Base-by-base conservation (phyloP, 2,329 filamentous ascomycete species). In the Neopestalotiopsis sp. region DNA sequence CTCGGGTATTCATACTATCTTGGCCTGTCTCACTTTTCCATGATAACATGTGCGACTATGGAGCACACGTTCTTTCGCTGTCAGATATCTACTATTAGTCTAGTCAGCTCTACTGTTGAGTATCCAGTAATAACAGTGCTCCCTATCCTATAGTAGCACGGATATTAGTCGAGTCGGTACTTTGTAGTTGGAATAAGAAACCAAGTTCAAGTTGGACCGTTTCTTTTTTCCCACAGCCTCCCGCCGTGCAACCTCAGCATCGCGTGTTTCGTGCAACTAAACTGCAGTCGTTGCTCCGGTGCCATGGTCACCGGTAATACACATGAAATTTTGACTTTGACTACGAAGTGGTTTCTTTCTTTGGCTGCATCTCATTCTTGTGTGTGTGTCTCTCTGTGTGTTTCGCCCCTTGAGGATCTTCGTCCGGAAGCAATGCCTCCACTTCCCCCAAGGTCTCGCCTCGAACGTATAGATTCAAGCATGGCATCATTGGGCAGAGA, bases 131-230 rank as follows among this genome's bases (percentile, higher is more conserved):
- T 53, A 53, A 17, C 45, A 53, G n/a, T 24, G 9, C n/a, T 53
- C 45, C 45, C 45, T 53, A n/a, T 20, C 45, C 45, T 53, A 53
- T 53, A 53, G 20, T 24, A 20, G n/a, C 45, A 53, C 45, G n/a
- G 45, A 53, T 53, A 53, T 53, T 3, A 17, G 45, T 53, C 17
- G 45, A n/a, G 5, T 53, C 9, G 6, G 17, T 53, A 17, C 45
- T 53, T 53, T 53, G 45, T n/a, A 53, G 45, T 53, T 53, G 45
- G 45, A 53, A 53, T 24, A 53, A 53, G 45, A 53, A 53, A 53
- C 17, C 45, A 20, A 53, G 45, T 53, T 20, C 6, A 9, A 53
- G 17, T 9, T 24, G 20, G 17, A 7, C 0, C 4, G 1, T 53
- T 53, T n/a, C n/a, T 24, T 53, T 53, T 53, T 53, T n/a, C 45